A percentile compares a stretch with the other conserved stretches of the same genome.
Evolutionary conservation across 148 eudicot species (phyloP).

Genomic region (Chenopodium album): DNA sequence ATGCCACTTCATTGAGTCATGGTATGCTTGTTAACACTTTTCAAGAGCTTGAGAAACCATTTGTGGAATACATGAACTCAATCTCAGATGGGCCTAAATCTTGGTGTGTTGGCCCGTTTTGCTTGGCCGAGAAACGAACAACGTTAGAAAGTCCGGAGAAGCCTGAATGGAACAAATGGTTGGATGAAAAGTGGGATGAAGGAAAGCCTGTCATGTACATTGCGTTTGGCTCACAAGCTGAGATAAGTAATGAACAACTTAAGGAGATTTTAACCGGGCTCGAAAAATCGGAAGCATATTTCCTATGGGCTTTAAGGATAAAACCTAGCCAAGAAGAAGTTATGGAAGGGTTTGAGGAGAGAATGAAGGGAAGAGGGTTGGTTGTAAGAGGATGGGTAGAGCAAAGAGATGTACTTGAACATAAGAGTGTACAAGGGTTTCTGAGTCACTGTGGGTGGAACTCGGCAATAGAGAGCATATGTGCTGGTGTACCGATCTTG

Average conservation of each 20-base stretch:
- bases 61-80: conserved; percentile 34
- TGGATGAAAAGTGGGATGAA: conserved; percentile 39
- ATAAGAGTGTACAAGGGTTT: conserved; percentile 45
- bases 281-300: conserved; percentile 45
- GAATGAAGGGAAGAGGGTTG: conserved; percentile 48
- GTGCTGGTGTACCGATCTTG: conserved; percentile 59
- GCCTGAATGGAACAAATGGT: conserved; percentile 52
- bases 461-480: conserved; percentile 63
- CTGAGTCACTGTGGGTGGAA: conserved; percentile 88
- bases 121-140: conserved; percentile 30
- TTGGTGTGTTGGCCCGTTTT: conserved; percentile 67
- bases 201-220: conserved; percentile 48
- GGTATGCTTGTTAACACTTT: conserved; percentile 54
- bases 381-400: conserved; percentile 69
- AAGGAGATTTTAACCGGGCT: conserved; percentile 51
- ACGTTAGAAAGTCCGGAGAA: conserved; percentile 14
- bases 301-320: conserved; percentile 68
- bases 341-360: conserved; percentile 41
- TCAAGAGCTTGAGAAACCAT: conserved; percentile 51
- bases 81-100: conserved; percentile 25
- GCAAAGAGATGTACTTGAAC: conserved; percentile 50
- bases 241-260: conserved; percentile 44
- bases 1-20: conserved; percentile 30
- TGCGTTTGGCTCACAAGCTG: conserved; percentile 75
- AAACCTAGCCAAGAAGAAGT: conserved; percentile 20